phyloP scores from a whole-genome alignment of 108 stramenopile species.

The Discostella pseudostelligera region DNA sequence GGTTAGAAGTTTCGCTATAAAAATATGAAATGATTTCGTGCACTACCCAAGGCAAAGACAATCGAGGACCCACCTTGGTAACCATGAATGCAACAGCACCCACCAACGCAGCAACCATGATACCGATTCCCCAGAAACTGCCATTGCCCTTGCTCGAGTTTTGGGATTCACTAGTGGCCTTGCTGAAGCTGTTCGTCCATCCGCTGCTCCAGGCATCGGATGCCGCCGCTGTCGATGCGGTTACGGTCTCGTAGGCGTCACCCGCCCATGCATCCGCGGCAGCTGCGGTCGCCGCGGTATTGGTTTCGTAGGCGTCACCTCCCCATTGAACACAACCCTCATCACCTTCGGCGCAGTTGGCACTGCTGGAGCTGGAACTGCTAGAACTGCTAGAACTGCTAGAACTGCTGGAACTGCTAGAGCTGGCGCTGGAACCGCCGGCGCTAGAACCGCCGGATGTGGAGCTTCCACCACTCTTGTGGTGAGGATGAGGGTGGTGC shows the following conservation, averaged over 20 bases:
- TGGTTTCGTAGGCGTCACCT: neutral
- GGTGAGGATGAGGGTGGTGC: neutral
- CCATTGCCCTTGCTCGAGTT: neutral
- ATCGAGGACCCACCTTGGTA: slow-evolving; percentile 3
- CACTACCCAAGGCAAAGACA: neutral
- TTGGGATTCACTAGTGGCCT: neutral
- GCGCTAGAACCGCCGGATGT: neutral
- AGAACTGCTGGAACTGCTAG: neutral
- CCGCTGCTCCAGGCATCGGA: neutral
- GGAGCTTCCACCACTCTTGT: neutral
- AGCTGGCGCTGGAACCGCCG: neutral
- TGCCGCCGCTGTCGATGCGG: neutral
- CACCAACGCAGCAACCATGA: slow-evolving; percentile 1
- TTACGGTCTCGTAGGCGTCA: neutral
- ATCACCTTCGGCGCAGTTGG: neutral
- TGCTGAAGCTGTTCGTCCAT: slow-evolving; percentile 1
- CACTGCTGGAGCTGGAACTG: neutral
- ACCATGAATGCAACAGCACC: neutral
- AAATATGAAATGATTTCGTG: neutral
- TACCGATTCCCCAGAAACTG: neutral
- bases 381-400: neutral
- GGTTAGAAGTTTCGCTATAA: neutral
- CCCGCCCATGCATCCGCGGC: neutral
- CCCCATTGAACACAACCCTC: neutral
- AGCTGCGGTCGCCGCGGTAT: neutral